Base-by-base conservation (phyloP, 805 yeast species). In the Cyberlindnera veronae region DNA sequence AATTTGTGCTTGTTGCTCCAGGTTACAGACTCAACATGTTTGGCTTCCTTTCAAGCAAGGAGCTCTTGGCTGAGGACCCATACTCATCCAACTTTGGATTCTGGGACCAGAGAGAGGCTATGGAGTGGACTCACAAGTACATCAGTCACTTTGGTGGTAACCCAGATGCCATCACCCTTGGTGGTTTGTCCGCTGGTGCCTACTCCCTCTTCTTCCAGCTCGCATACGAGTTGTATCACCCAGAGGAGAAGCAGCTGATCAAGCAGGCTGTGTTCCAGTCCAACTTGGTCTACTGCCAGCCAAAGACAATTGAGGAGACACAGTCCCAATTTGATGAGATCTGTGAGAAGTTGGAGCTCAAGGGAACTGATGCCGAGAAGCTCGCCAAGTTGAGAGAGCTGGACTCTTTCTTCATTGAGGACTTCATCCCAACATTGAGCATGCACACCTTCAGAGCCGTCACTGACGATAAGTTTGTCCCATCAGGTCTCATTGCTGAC, bases 141-240 rank as follows among this genome's bases (percentile, higher is more conserved):
- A 72, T 75, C 40, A 40, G 41, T 18, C 51, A 64, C 32, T 71
- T 74, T 51, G 77, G 77, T 15, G 79, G 78, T 22, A 68, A 74
- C 50, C 59, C 68, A 0, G 58, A 57, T 12, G 54, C 56, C 28
- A 60, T 75, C 23, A 65, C 77, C 0, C 55, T 71, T 23, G 63
- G 68, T 27, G 79, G 79, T 6, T 60, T 72, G 31, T 63, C 71
- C 26, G 75, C 78, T 5, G 80, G 79, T 6, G 62, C 69, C 13
- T 62, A 66, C 39, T 63, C 70, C 6, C 60, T 69, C 3, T 64
- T 65, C 35, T 66, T 62, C 47, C 74, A 69, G 48, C 39, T 68
- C 22, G 66, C 67, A 1, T 68, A 68, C 48, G 73, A 69, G 45
- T 24, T 66, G 10, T 69, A 69, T 45, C 64, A 69, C 40, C 68